A percentile compares a stretch with the other conserved stretches of the same genome.
phyloP scores from a whole-genome alignment of 306 rosid genomes.

The Sophora flavescens region DNA sequence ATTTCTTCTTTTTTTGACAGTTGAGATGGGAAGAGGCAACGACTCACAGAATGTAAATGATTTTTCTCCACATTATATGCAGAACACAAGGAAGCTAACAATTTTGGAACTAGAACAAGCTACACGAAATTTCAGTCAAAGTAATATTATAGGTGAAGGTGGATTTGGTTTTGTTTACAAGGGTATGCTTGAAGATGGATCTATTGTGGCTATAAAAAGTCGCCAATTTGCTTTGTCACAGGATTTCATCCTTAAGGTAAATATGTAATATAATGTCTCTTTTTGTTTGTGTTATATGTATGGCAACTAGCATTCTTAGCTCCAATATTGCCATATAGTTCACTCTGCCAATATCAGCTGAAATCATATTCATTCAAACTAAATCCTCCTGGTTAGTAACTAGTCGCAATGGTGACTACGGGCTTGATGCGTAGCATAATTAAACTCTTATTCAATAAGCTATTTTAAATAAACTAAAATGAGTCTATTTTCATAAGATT shows the following conservation, averaged over 20 bases:
- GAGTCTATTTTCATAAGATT: too few species aligned
- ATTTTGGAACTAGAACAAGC: conserved; percentile 70
- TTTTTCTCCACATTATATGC: conserved; percentile 50
- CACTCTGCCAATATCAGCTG: not conserved
- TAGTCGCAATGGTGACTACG: too few species aligned
- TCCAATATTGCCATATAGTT: not conserved
- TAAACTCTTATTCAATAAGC: too few species aligned
- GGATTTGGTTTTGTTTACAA: conserved; percentile 74
- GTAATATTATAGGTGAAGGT: conserved; percentile 69
- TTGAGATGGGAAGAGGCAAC: conserved; percentile 62
- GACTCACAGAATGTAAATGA: conserved; percentile 48
- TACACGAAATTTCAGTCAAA: conserved; percentile 61
- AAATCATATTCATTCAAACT: not conserved
- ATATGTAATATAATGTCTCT: conserved; percentile 5
- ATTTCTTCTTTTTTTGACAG: conserved; percentile 41
- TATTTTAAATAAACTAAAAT: too few species aligned
- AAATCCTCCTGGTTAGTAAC: not conserved
- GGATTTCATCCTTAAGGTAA: conserved; percentile 63
- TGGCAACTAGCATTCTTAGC: not conserved
- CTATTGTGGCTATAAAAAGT: conserved; percentile 76
- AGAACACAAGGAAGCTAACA: conserved; percentile 54
- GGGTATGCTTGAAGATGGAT: conserved; percentile 83
- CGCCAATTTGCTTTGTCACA: conserved; percentile 53
- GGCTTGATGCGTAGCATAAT: too few species aligned
- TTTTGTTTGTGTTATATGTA: not conserved